Evolutionary conservation across 2,329 filamentous ascomycete species (phyloP).

Genomic region (Trichoderma lentiforme): DNA sequence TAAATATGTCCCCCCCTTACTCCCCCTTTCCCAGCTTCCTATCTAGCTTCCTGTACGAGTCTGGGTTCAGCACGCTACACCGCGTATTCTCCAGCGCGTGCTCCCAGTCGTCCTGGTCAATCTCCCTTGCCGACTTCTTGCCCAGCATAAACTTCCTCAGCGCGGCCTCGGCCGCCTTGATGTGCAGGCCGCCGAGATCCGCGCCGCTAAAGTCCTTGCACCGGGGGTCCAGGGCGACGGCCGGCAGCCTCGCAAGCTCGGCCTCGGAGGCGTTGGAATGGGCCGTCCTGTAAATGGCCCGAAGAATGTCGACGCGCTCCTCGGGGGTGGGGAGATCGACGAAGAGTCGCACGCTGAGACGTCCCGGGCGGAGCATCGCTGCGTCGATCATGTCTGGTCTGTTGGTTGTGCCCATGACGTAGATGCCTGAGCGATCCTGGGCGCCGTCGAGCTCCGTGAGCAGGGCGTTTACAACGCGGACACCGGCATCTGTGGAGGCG

Average conservation of each 20-base stretch:
- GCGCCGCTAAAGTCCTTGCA: constrained; percentile 77
- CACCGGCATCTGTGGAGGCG: constrained; percentile 73
- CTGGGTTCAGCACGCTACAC: constrained; percentile 48
- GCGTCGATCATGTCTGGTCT: constrained; percentile 94
- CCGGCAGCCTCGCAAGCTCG: constrained; percentile 53
- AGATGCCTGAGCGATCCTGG: constrained; percentile 76
- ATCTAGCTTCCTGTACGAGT: constrained; percentile 41
- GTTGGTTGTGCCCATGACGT: constrained; percentile 93
- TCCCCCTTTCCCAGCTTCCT: constrained; percentile 33
- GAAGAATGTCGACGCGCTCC: constrained; percentile 82
- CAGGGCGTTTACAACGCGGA: constrained; percentile 89
- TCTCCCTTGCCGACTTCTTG: constrained; percentile 25
- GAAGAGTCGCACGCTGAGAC: constrained; percentile 83
- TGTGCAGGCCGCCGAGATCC: constrained; percentile 49
- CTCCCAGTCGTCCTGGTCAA: constrained; percentile 49
- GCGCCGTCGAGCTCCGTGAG: constrained; percentile 92
- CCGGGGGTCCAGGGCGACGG: constrained; percentile 61
- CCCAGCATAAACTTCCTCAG: constrained; percentile 38
- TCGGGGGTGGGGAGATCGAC: constrained; percentile 77
- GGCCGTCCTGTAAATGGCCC: constrained; percentile 57
- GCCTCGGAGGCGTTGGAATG: constrained; percentile 38
- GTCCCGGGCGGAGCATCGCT: constrained; percentile 88
- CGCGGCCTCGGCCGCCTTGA: constrained; percentile 51
- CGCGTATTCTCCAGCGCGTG: constrained; percentile 46
- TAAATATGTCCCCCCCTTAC: constrained; percentile 18